A percentile compares a stretch with the other conserved stretches of the same genome.
These are phyloP conservation scores for Ceratocystis smalleyi DNA, from an alignment of 2,329 filamentous ascomycete species.

Conservation along the genomic window DNA sequence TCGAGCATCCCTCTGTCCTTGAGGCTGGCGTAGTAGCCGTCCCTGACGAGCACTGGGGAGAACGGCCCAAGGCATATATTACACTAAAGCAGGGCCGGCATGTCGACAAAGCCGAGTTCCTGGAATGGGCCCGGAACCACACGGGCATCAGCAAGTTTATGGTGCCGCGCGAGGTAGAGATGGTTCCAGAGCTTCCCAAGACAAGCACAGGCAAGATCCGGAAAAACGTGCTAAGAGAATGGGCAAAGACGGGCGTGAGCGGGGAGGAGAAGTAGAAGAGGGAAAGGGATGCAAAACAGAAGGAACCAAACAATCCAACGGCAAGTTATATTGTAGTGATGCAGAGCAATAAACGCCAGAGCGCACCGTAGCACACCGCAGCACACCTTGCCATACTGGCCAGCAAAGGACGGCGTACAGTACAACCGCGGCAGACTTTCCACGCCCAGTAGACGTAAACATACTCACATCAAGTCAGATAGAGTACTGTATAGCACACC, in stretches of 20 bases:
- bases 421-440: too few species aligned
- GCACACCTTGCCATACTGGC: too few species aligned
- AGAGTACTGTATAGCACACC: too few species aligned
- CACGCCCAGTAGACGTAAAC: too few species aligned
- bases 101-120: constrained; percentile 47
- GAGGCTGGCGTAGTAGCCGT: constrained; percentile 86
- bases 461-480: too few species aligned
- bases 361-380: too few species aligned
- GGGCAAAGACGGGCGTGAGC: constrained; percentile 42
- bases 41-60: constrained; percentile 81
- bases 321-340: too few species aligned
- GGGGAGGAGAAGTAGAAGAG: not conserved
- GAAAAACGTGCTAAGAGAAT: constrained; percentile 83
- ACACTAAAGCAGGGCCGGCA: constrained; percentile 57
- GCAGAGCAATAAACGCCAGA: too few species aligned
- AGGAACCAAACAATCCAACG: not conserved
- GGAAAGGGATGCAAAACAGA: not conserved
- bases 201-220: constrained; percentile 92
- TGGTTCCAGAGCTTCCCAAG: constrained; percentile 82
- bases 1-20: constrained; percentile 72
- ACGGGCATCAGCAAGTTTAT: constrained; percentile 81
- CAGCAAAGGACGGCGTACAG: too few species aligned
- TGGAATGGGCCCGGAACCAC: constrained; percentile 70
- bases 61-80: constrained; percentile 85
- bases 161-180: constrained; percentile 57